Evolutionary conservation across 192 early-diverging fungal species (phyloP), one percentile per base, ranked within the genome.

Genomic region (Phycomyces blakesleeanus): DNA sequence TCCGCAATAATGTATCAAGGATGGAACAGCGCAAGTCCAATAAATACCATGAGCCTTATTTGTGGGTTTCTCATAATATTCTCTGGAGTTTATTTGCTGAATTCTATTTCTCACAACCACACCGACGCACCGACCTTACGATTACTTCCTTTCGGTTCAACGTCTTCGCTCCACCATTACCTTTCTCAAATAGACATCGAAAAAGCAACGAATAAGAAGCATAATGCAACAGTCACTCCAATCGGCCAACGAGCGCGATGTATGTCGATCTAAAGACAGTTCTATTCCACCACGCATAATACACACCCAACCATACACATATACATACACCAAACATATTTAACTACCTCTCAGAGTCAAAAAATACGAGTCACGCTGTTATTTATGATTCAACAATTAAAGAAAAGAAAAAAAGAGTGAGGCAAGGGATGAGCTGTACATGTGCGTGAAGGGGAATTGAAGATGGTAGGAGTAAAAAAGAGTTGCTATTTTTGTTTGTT

Each of bases 11-110:
- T 97, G 18, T 94, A 90, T 76, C 88, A 91, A 67, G 95, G 93
- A 22, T 91, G 93, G 69, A 84, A 88, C 63, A 87, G 88, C 47
- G 79, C 83, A 4, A 78, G 78, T 39, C 79, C 79, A 22, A 85
- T 89, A 14, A 89, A 93, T 74, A 80, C 93, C 64, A 81, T 89
- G 22, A 91, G 87, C 29, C 77, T 97, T 57, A 86, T 97, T 50
- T 88, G 86, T 64, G 95, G 95, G 1, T 97, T 97, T 63, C 72
- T 92, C 11, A 95, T 91, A 52, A 95, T 95, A 60, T 97, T 97
- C 66, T 87, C 91, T 53, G 95, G 95, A 26, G 95, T 97, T 15
- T 90, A 93, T 78, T 73, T 92, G 71, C 77, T 94, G 66, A 88
- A 92, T 74, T 49, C 63, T 51, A 77, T 75, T 78, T 38, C 75